Base-by-base conservation (phyloP, 2,329 filamentous ascomycete genomes). In the Aspergillus fischeri region DNA sequence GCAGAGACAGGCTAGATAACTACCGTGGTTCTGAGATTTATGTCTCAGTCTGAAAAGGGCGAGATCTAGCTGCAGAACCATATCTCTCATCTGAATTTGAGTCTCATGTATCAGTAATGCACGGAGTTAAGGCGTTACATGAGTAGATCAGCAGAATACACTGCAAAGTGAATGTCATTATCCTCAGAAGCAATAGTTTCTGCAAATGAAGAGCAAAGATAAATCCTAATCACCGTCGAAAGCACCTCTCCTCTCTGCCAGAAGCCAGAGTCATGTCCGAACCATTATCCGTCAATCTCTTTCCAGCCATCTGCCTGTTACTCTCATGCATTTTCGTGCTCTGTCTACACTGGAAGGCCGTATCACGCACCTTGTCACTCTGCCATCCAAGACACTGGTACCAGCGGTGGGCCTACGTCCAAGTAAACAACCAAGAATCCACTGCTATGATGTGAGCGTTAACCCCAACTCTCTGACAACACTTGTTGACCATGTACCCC, bases 261-360 rank as follows among this genome's bases (percentile, higher is more conserved):
- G n/a, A 21, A 53, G 21, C 32, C 20, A 54, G 42, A 11, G 55
- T 67, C 63, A 55, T 65, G 64, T 24, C 67, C 61, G 42, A 63
- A 58, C 6, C 53, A 49, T 17, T 61, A 51, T 17, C 53, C 51
- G 27, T 57, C 54, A 45, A 54, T 52, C 21, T 55, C 53, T 55
- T 59, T 54, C 48, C 60, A 14, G 20, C 53, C 1, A 52, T 60
- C 47, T 67, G 65, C 49, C 51, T 67, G 11, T 3, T 65, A 8
- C 41, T 67, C 41, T 62, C 64, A 10, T 52, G 55, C 47, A 32
- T 62, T 3, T 58, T 67, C 20, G n/a, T 61, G 17, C 17, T 55
- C 28, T 50, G 45, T n/a, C 48, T 60, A 17, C 50, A 63, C 45
- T 51, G 54, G 47, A 44, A 35, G 3, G 49, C 38, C 3, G 49